Evolutionary conservation across 371 early-diverging fungal genomes (phyloP).

Genomic region (Mucor ambiguus): DNA sequence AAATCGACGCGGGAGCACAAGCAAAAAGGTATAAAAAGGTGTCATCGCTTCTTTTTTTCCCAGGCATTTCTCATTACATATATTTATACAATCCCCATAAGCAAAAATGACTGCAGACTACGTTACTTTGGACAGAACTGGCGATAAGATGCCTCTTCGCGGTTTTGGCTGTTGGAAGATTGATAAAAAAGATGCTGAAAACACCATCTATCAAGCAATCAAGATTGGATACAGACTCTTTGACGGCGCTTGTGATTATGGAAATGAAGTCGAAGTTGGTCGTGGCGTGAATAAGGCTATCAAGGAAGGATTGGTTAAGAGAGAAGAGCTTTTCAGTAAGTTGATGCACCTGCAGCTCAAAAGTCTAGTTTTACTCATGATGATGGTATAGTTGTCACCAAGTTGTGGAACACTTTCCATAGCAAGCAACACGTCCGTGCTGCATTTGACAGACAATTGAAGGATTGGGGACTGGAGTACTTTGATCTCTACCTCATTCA

Average conservation of each 20-base stretch:
- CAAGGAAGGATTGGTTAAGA: slow-evolving; percentile 54
- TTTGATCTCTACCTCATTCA: slow-evolving; percentile 72
- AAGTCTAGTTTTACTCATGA: slow-evolving; percentile 15
- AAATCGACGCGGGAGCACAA: background rate
- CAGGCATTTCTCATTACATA: background rate
- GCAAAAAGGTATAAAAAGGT: background rate
- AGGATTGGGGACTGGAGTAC: slow-evolving; percentile 63
- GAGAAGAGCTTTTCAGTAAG: slow-evolving; percentile 53
- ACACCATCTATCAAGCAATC: slow-evolving; percentile 47
- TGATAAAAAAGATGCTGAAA: slow-evolving; percentile 29
- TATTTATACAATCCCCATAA: background rate
- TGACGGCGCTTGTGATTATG: slow-evolving; percentile 52
- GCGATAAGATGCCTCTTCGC: slow-evolving; percentile 45
- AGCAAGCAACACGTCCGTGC: slow-evolving; percentile 47
- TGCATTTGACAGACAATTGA: slow-evolving; percentile 52
- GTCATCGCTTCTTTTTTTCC: background rate
- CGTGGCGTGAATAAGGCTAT: slow-evolving; percentile 52
- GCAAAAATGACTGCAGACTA: slow-evolving; percentile 26
- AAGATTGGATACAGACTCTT: slow-evolving; percentile 43
- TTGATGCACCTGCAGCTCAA: background rate
- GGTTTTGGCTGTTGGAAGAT: slow-evolving; percentile 46
- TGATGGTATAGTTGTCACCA: slow-evolving; percentile 61
- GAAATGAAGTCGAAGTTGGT: slow-evolving; percentile 71
- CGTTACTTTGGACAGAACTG: slow-evolving; percentile 32
- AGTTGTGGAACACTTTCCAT: slow-evolving; percentile 68